Evolutionary conservation across 2,329 filamentous ascomycete genomes (phyloP), one percentile per base, ranked within the genome.

Genomic region (Cryphonectria carpinicola): DNA sequence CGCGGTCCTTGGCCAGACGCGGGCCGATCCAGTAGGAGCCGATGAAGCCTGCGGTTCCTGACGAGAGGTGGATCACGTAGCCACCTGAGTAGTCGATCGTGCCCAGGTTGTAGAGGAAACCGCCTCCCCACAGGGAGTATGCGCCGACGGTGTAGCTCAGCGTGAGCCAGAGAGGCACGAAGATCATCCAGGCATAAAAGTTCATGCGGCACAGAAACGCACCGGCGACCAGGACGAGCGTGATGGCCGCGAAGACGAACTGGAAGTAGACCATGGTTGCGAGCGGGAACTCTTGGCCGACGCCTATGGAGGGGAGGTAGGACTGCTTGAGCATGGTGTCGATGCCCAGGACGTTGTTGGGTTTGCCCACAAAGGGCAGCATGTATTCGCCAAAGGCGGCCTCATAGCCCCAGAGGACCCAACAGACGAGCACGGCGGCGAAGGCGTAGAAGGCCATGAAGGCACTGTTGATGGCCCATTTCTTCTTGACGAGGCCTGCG

Each of bases 221-320:
- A 6, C 84, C 84, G 0, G 83, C 84, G 68, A 82, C 76, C 61
- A 86, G 82, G 66, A 85, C 80, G 1, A 86, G 74, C 0, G 84
- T 86, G 73, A 86, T 86, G 58, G 84, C 84, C 0, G 84, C 84
- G 76, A 86, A 86, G 63, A 85, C 84, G 73, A 86, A 86, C 73
- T 86, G 84, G 77, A 86, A 86, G 76, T 86, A 86, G 0, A 86
- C 78, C 84, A 86, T 86, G 3, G 84, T 86, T 6, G 81, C 79
- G 68, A 83, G 77, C 0, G 83, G 83, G 72, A 83, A 85, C 72
- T 80, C 79, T 66, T 83, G 80, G 8, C 73, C 75, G 28, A 84
- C 65, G n/a, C 73, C 78, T 8, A 84, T 81, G 28, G 81, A 80
- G 3, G 84, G 84, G 1, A 86, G 76, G 32, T 72, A 70, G 1